Percentiles rank a stretch among this genome's conserved stretches.
Evolutionary conservation across 352 stramenopile species (phyloP).

Genomic region (Plasmopara viticola): DNA sequence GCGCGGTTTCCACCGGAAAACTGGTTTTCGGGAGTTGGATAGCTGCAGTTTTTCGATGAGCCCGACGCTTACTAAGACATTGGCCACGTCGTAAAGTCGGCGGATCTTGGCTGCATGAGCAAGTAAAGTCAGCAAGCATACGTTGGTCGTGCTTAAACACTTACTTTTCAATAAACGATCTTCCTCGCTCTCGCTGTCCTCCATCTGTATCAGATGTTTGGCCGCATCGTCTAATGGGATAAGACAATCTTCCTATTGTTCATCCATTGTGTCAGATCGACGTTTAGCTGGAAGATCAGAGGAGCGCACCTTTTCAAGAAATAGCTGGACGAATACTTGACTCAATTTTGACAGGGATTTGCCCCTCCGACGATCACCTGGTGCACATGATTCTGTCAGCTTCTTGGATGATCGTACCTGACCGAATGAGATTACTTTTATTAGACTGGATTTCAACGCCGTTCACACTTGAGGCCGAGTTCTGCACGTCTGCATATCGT

Average conservation of each 20-base stretch:
- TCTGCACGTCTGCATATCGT: constrained; percentile 38
- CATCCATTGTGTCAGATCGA: neutral
- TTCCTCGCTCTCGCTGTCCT: constrained; percentile 68
- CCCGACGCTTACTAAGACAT: constrained; percentile 91
- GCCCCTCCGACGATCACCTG: constrained; percentile 53
- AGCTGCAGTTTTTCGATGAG: constrained; percentile 89
- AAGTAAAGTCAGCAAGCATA: constrained; percentile 5
- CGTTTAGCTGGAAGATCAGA: neutral
- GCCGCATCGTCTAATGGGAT: constrained; percentile 91
- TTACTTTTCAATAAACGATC: constrained; percentile 79
- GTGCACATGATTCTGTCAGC: neutral
- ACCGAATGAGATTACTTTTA: constrained; percentile 36
- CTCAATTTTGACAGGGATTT: constrained; percentile 89
- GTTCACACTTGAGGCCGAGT: constrained; percentile 12
- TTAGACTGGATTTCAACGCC: constrained; percentile 43
- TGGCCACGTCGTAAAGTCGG: constrained; percentile 96
- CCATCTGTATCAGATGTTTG: constrained; percentile 89
- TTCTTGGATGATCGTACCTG: neutral
- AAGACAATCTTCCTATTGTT: constrained; percentile 72
- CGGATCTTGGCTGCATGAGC: constrained; percentile 87
- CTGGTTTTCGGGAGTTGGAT: constrained; percentile 72
- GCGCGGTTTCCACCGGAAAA: constrained; percentile 75
- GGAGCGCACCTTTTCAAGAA: constrained; percentile 75
- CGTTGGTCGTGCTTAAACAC: constrained; percentile 1
- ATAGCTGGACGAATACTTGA: constrained; percentile 94